Evolutionary conservation across 2,329 filamentous ascomycete genomes (phyloP).

Genomic region (Arthrinium puccinioides): DNA sequence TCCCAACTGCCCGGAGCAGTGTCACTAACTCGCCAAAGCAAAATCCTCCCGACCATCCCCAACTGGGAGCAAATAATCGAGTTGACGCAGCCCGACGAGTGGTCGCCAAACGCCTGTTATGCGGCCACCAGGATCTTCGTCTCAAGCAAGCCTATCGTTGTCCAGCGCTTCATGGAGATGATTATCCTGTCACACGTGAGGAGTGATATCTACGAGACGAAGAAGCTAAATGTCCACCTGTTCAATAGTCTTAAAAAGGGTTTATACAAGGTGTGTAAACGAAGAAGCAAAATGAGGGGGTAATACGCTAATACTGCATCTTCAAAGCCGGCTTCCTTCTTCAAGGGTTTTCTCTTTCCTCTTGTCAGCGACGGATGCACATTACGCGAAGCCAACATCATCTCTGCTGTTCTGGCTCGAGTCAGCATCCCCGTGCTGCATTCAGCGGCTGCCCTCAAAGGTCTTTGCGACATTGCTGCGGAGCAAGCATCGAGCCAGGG

Average conservation of each 20-base stretch:
- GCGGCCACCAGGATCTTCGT: constrained; percentile 91
- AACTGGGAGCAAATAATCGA: constrained; percentile 85
- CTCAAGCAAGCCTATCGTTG: constrained; percentile 70
- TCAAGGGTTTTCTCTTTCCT: constrained; percentile 93
- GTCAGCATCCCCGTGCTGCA: constrained; percentile 87
- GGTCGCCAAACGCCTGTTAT: constrained; percentile 73
- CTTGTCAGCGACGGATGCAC: constrained; percentile 81
- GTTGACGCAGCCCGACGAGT: constrained; percentile 69
- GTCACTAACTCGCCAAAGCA: too few relatives aligned
- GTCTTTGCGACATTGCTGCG: constrained; percentile 88
- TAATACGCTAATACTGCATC: too few relatives aligned
- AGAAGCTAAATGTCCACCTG: constrained; percentile 91
- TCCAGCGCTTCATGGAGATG: constrained; percentile 79
- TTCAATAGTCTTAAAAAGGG: constrained; percentile 92
- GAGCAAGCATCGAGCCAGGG: constrained; percentile 72
- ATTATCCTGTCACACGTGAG: constrained; percentile 86
- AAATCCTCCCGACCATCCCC: constrained; percentile 86
- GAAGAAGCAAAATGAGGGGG: too few relatives aligned
- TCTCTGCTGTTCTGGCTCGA: constrained; percentile 76
- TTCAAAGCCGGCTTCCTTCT: constrained; percentile 70
- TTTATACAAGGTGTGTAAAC: constrained; percentile 63
- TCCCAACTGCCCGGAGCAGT: too few relatives aligned
- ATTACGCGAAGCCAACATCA: constrained; percentile 83
- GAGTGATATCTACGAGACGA: constrained; percentile 87
- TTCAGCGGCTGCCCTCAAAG: constrained; percentile 84